Base-by-base conservation (phyloP, 2,329 filamentous ascomycete species). In the Xylariales sp. region DNA sequence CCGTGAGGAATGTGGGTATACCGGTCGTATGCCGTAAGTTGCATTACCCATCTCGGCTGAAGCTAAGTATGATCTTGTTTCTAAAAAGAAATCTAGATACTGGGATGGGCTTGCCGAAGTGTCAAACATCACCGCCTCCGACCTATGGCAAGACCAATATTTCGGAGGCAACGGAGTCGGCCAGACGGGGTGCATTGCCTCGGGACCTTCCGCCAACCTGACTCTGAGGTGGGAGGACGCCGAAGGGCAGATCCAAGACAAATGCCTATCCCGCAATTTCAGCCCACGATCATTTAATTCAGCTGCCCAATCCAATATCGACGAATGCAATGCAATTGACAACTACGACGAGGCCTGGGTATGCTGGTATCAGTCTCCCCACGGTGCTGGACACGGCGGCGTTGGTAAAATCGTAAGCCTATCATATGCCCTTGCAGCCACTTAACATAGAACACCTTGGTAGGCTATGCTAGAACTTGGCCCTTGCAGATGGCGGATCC, bases 371-470 rank as follows among this genome's bases (percentile, higher is more conserved):
- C 31, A 27, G 9, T 33, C 43, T 18, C 49, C 56, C 10, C 47
- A 57, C 43, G 41, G 41, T 18, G 46, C 42, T 11, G 56, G 55
- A 0, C 56, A 58, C 31, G 35, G 44, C 18, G 49, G 47, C 24
- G 48, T 53, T 35, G 51, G 54, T n/a, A 39, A 38, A 4, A 38
- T 47, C 4, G 35, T 38, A 25, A 25, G 24, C n/a, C n/a, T n/a
- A n/a, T n/a, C n/a, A n/a, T n/a, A n/a, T n/a, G n/a, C n/a, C n/a
- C n/a, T n/a, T n/a, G n/a, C n/a, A n/a, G n/a, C n/a, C 5, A 8
- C 11, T 6, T 21, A 22, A 12, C 18, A 22, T 20, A 14, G 19
- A 15, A 4, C 19, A 14, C 11, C 15, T 36, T n/a, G n/a, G n/a
- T n/a, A n/a, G n/a, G n/a, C n/a, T n/a, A 21, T 2, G 16, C 4